These are phyloP conservation scores for Trichoderma sp. DNA, from an alignment of 2,329 filamentous ascomycete species.

Conservation along the genomic window DNA sequence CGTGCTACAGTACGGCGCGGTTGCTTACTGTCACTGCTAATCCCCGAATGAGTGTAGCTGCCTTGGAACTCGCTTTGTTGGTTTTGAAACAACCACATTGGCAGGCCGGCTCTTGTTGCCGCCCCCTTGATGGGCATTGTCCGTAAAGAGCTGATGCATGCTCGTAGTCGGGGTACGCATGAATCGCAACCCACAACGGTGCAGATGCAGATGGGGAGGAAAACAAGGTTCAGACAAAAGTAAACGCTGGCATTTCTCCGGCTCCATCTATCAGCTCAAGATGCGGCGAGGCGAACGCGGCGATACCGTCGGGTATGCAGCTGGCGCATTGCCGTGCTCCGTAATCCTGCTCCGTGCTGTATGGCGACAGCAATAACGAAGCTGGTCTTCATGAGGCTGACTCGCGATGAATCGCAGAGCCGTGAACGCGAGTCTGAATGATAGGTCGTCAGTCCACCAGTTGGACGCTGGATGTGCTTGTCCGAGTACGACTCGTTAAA, in stretches of 20 bases:
- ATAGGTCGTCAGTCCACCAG: background rate
- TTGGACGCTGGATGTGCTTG: background rate
- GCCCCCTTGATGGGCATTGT: background rate
- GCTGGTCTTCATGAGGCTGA: background rate
- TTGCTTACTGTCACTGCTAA: background rate
- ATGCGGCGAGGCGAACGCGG: constrained; percentile 18
- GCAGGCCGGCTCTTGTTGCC: background rate
- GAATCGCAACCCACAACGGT: background rate
- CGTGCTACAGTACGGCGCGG: background rate
- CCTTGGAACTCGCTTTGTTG: background rate
- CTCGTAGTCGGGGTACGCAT: background rate
- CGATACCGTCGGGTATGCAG: constrained; percentile 2
- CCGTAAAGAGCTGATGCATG: background rate
- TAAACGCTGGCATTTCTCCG: background rate
- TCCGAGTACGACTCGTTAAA: constrained; percentile 14
- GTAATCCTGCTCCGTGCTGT: background rate
- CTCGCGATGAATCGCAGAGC: background rate
- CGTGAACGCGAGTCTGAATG: background rate
- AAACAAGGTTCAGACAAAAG: background rate
- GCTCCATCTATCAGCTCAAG: constrained; percentile 20
- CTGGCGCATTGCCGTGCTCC: constrained; percentile 12
- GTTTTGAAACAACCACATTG: background rate
- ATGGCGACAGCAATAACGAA: background rate
- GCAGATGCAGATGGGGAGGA: background rate
- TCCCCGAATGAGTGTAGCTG: background rate